These are phyloP conservation scores for Melanogaster broomeanus DNA, from an alignment of 768 basidiomycete species.

Conservation along the genomic window DNA sequence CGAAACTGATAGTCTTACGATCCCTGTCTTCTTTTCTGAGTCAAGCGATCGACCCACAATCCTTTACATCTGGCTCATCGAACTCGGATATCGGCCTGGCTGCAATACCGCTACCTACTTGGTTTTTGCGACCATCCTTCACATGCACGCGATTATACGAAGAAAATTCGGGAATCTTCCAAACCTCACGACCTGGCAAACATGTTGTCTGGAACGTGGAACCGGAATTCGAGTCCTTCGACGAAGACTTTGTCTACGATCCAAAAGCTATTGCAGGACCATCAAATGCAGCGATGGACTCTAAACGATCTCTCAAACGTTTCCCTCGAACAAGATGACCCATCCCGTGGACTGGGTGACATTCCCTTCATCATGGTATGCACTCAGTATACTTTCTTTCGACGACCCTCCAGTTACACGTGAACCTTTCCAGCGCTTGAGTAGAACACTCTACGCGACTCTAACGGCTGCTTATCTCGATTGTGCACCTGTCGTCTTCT, in stretches of 20 bases:
- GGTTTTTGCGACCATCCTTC: conserved; percentile 71
- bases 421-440: conserved; percentile 53
- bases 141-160: conserved; percentile 48
- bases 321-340: conserved; percentile 15
- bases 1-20: conserved; percentile 73
- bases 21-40: conserved; percentile 72
- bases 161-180: conserved; percentile 52
- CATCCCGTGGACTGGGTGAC: conserved; percentile 16
- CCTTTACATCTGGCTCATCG: conserved; percentile 16
- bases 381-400: conserved; percentile 9
- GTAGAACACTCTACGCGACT: conserved; percentile 73
- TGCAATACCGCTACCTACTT: conserved; percentile 43
- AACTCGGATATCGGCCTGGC: conserved; percentile 9
- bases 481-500: conserved; percentile 79
- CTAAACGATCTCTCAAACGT: conserved; percentile 34
- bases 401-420: conserved; percentile 14
- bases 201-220: conserved; percentile 28
- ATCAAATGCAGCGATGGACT: conserved; percentile 30
- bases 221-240: conserved; percentile 22
- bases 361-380: conserved; percentile 29
- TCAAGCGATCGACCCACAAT: conserved; percentile 38
- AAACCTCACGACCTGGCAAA: conserved; percentile 22
- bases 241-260: conserved; percentile 34
- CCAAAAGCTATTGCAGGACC: conserved; percentile 13
- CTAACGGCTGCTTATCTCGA: conserved; percentile 87